Evolutionary conservation across 2,329 filamentous ascomycete genomes (phyloP).

Genomic region (Xylariaceae sp.): DNA sequence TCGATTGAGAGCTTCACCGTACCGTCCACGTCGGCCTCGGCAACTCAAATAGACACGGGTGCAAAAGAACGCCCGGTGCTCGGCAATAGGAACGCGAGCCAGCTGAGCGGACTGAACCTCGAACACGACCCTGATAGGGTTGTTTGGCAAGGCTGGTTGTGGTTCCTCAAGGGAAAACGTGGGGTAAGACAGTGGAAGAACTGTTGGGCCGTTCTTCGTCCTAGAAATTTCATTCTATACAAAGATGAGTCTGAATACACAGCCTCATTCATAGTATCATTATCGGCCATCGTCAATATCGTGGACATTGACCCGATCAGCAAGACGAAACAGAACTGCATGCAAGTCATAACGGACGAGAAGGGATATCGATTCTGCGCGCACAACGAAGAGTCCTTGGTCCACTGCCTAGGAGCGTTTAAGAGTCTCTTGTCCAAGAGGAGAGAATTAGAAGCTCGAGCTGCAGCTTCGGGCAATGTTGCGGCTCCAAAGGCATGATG

Average conservation of each 20-base stretch:
- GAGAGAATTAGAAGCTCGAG: constrained; percentile 55
- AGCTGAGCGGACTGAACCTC: constrained; percentile 52
- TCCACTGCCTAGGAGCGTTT: constrained; percentile 82
- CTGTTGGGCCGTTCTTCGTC: constrained; percentile 86
- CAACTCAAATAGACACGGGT: constrained; percentile 25
- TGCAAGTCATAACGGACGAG: constrained; percentile 93
- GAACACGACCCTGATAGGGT: constrained; percentile 77
- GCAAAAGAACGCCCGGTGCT: constrained; percentile 29
- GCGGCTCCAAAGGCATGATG: constrained; percentile 1
- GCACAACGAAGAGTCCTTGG: constrained; percentile 73
- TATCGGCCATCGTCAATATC: constrained; percentile 77
- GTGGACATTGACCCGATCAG: constrained; percentile 89
- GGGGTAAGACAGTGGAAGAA: constrained; percentile 92
- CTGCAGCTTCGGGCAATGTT: constrained; percentile 28
- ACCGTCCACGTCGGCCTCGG: constrained; percentile 31
- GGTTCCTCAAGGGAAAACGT: constrained; percentile 75
- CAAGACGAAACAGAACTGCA: constrained; percentile 76
- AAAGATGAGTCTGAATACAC: constrained; percentile 91
- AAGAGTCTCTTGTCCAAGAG: constrained; percentile 78
- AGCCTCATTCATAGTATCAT: constrained; percentile 74
- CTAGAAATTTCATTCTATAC: constrained; percentile 82
- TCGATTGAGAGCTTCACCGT: constrained; percentile 48
- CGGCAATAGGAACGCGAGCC: constrained; percentile 53
- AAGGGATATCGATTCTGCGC: constrained; percentile 77
- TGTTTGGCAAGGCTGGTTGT: constrained; percentile 90